These are phyloP conservation scores for Penicillium alfredii DNA, from an alignment of 495 filamentous ascomycete species.

Conservation along the genomic window DNA sequence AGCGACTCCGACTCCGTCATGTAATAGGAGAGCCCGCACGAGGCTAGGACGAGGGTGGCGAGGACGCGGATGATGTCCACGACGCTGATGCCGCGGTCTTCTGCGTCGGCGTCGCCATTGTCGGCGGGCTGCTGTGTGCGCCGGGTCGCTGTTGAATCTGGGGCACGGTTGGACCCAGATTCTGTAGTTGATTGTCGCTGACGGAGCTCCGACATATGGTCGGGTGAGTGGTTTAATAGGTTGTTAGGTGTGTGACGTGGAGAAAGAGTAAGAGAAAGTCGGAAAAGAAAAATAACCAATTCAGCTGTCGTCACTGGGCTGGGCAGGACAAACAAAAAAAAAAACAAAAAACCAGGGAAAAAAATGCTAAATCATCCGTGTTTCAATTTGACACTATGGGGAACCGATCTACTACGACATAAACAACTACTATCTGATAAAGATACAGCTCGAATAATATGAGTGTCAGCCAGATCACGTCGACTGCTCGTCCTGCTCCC, in stretches of 20 bases:
- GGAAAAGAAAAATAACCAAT: neutral
- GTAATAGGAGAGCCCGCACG: constrained; percentile 70
- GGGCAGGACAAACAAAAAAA: too few species aligned
- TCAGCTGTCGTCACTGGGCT: neutral
- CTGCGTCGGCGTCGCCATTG: too few species aligned
- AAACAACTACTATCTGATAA: too few species aligned
- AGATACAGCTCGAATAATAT: too few species aligned
- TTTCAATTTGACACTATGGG: too few species aligned
- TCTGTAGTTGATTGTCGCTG: constrained; percentile 24
- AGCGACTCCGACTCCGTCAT: constrained; percentile 64
- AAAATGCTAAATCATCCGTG: too few species aligned
- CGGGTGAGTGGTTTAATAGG: neutral
- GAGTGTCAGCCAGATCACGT: too few species aligned
- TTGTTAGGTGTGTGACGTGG: too few species aligned
- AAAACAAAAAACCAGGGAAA: too few species aligned
- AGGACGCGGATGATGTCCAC: constrained; percentile 74
- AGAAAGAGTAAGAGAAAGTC: too few species aligned
- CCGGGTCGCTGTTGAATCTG: constrained; percentile 7
- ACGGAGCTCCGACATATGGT: constrained; percentile 39
- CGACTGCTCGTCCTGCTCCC: constrained; percentile 33
- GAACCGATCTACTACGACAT: too few species aligned
- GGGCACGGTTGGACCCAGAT: constrained; percentile 5
- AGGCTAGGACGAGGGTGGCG: constrained; percentile 61
- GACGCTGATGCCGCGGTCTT: constrained; percentile 41
- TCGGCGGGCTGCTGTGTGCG: constrained; percentile 9